Percentiles rank a stretch among this genome's conserved stretches.
These are phyloP conservation scores for Ustilago shanxiensis DNA, from an alignment of 1,284 basidiomycete species.

Conservation along the genomic window DNA sequence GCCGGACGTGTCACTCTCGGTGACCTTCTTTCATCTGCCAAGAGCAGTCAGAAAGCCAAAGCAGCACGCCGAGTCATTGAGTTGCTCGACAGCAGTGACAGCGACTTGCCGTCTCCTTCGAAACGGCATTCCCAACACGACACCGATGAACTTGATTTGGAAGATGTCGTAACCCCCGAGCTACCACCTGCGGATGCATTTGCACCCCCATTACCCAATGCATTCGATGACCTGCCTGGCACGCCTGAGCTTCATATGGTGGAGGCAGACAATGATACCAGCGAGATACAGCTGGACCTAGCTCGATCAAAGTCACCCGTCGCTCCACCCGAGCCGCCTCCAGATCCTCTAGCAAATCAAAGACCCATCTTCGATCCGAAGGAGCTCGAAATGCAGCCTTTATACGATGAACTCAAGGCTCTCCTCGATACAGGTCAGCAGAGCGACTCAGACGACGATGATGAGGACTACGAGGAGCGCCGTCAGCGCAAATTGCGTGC, in stretches of 20 bases:
- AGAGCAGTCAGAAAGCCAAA: not conserved
- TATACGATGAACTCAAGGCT: slow-evolving; percentile 33
- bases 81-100: slow-evolving; percentile 37
- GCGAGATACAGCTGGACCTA: not conserved
- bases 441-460: slow-evolving; percentile 30
- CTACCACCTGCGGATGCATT: slow-evolving; percentile 30
- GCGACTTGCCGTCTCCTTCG: slow-evolving; percentile 1
- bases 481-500: slow-evolving; percentile 37
- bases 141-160: slow-evolving; percentile 3
- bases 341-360: slow-evolving; percentile 31
- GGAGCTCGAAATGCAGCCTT: slow-evolving; percentile 29
- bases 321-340: slow-evolving; percentile 20
- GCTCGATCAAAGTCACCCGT: not conserved
- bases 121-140: not conserved
- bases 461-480: slow-evolving; percentile 48
- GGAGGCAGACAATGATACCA: not conserved
- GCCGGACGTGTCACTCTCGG: slow-evolving; percentile 11
- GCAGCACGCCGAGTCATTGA: slow-evolving; percentile 18
- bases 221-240: not conserved
- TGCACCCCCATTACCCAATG: slow-evolving; percentile 9
- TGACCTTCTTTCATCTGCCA: slow-evolving; percentile 11
- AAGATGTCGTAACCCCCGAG: slow-evolving; percentile 30
- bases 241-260: not conserved
- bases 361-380: slow-evolving; percentile 31
- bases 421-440: slow-evolving; percentile 33